Evolutionary conservation across 208 protist species (phyloP).

Genomic region (Angomonas ambiguus): DNA sequence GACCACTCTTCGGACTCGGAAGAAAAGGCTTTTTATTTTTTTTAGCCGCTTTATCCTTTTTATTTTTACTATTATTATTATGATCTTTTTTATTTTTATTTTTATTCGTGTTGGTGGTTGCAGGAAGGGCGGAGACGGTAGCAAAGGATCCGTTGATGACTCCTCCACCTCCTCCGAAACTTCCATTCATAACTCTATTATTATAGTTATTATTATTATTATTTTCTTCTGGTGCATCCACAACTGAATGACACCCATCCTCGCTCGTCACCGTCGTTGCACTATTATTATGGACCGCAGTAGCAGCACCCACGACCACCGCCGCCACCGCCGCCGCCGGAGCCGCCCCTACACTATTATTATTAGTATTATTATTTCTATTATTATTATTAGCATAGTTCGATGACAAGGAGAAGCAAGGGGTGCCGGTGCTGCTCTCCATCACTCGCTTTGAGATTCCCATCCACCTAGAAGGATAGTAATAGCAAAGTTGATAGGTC

Average conservation of each 20-base stretch:
- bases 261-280: neutral
- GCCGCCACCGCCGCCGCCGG: no score
- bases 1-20: no score
- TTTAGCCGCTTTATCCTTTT: no score
- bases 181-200: neutral
- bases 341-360: neutral
- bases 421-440: neutral
- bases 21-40: no score
- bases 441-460: constrained; percentile 6
- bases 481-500: constrained; percentile 9
- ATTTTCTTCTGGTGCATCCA: no score
- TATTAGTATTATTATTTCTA: constrained; percentile 5
- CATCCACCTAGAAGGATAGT: constrained; percentile 3
- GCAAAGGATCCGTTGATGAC: neutral
- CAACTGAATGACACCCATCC: neutral
- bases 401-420: constrained; percentile 4
- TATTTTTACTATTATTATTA: constrained; percentile 7
- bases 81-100: neutral
- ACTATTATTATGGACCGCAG: no score
- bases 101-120: neutral
- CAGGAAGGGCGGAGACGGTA: neutral
- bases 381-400: constrained; percentile 5
- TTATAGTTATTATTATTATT: constrained; percentile 3
- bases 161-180: neutral
- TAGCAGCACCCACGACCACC: no score